phyloP scores from a whole-genome alignment of 2,329 filamentous ascomycete species.

The Annulohypoxylon truncatum region DNA sequence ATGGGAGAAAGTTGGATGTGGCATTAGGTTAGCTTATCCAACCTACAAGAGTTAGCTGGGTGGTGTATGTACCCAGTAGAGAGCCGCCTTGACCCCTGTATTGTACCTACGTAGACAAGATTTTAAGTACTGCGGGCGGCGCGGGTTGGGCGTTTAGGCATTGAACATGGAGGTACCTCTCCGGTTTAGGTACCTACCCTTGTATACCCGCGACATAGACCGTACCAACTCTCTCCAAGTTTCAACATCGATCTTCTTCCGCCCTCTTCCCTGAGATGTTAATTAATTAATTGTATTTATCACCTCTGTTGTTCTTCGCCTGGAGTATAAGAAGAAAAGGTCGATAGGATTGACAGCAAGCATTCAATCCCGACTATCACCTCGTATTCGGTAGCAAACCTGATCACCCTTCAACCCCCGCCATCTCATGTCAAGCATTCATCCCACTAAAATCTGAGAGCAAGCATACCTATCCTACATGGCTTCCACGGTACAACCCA shows the following conservation, averaged over 20 bases:
- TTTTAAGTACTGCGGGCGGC: not conserved
- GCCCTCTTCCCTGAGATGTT: conserved; percentile 10
- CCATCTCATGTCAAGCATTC: conserved; percentile 11
- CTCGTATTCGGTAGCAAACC: conserved; percentile 1
- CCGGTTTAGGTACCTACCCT: conserved; percentile 2
- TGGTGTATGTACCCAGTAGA: not conserved
- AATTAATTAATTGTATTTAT: not conserved
- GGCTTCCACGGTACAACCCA: conserved; percentile 14
- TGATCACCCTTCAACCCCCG: conserved; percentile 1
- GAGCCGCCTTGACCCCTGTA: not conserved
- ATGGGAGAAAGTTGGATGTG: not conserved
- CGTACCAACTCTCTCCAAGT: conserved; percentile 21
- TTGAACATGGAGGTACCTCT: not conserved
- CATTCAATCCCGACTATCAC: not conserved
- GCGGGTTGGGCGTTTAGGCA: conserved; percentile 24
- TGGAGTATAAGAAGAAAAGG: not conserved
- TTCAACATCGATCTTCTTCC: conserved; percentile 29
- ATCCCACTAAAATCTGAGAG: conserved; percentile 9
- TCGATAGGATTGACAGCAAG: not conserved
- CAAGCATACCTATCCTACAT: conserved; percentile 8
- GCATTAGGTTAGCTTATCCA: not conserved
- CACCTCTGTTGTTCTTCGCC: conserved; percentile 8
- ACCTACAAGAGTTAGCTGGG: too few relatives aligned
- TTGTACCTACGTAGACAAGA: not conserved
- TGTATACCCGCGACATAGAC: conserved; percentile 8